Percentiles rank a stretch among this genome's conserved stretches.
Conservation (phyloP, 148 eudicot species). For the Spergularia bocconei region DNA sequence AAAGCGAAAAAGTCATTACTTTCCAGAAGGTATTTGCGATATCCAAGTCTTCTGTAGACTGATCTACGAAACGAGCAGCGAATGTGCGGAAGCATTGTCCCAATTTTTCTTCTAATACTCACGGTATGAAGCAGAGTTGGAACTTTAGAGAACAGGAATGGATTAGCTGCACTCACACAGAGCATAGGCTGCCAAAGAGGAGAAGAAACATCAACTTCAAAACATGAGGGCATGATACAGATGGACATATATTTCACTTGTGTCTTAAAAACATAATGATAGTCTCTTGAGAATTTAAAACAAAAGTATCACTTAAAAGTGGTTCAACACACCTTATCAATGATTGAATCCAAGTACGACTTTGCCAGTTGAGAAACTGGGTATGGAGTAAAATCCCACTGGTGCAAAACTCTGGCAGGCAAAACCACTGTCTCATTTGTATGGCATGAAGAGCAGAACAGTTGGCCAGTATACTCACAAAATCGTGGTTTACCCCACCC, state of each 20-base stretch:
- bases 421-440: slow-evolving; percentile 75
- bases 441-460: slow-evolving; percentile 89
- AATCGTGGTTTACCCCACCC: slow-evolving; percentile 96
- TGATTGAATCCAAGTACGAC: slow-evolving; percentile 77
- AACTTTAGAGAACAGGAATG: slow-evolving; percentile 75
- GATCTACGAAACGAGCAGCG: slow-evolving; percentile 86
- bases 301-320: not conserved
- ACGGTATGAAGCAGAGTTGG: slow-evolving; percentile 73
- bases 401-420: slow-evolving; percentile 91
- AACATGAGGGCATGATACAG: not conserved
- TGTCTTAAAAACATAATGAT: not conserved
- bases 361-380: slow-evolving; percentile 94
- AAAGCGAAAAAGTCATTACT: slow-evolving; percentile 90
- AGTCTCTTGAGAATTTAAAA: not conserved
- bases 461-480: slow-evolving; percentile 92
- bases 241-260: not conserved
- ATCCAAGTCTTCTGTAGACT: slow-evolving; percentile 72
- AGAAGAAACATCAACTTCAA: not conserved
- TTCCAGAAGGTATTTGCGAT: slow-evolving; percentile 93
- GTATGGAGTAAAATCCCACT: slow-evolving; percentile 85
- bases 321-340: slow-evolving; percentile 56
- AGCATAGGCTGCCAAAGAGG: slow-evolving; percentile 88
- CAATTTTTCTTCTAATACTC: slow-evolving; percentile 69
- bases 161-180: slow-evolving; percentile 93
- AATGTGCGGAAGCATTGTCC: slow-evolving; percentile 76